Base-by-base conservation (phyloP, 768 basidiomycete genomes). In the Tephrocybe sp. region DNA sequence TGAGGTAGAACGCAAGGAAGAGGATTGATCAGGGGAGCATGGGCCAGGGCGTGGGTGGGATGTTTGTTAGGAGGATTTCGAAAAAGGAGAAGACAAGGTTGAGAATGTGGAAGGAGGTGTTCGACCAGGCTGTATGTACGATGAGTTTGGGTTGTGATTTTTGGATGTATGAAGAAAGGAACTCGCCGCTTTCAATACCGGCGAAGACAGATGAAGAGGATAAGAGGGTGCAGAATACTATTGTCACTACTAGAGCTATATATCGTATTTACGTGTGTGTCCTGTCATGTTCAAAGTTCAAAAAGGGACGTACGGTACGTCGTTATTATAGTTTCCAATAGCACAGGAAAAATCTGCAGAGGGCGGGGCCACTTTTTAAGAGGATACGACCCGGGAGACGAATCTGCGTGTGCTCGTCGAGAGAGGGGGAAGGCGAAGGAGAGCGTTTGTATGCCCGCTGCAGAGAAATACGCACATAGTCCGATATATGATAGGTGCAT, bases 401-500 rank as follows among this genome's bases (percentile, higher is more conserved):
- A 21, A 7, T 7, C 6, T 16, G 35, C n/a, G n/a, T n/a, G 45
- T 13, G 43, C 12, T 9, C 36, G 21, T 60, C 51, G 41, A 56
- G 52, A 76, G 51, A 77, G n/a, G n/a, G n/a, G n/a, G n/a, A n/a
- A n/a, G n/a, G n/a, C n/a, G n/a, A n/a, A 86, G 0, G 63, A 59
- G 5, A 74, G 31, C 0, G 80, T 81, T 46, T 87, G 85, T 3
- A 78, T 69, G 2, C 75, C 69, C 2, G 85, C 62, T 11, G 82
- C 83, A 61, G 74, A 82, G 62, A 81, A 80, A 63, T 87, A 89
- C 18, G 83, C 72, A 16, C 76, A 72, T 1, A 86, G 56, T 0
- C 87, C 87, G 31, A 80, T 78, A 50, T 80, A 85, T 0, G 81
- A 75, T 1, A 87, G 72, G 65, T 82, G 87, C 7, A 78, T 77